Evolutionary conservation across 2,329 filamentous ascomycete genomes (phyloP).

Genomic region (Shiraia bambusicola): DNA sequence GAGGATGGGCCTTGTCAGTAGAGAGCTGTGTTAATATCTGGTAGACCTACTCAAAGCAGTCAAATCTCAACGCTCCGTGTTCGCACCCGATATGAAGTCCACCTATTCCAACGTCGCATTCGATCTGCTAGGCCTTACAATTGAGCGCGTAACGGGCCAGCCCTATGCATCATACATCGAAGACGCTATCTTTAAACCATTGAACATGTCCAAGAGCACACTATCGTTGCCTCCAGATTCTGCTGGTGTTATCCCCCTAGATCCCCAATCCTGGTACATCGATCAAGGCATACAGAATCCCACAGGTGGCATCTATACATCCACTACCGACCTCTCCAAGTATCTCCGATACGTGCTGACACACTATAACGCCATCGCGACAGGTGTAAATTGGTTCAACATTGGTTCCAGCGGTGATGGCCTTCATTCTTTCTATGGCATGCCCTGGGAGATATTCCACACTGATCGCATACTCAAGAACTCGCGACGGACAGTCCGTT

Average conservation of each 20-base stretch:
- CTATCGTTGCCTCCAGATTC: constrained; percentile 34
- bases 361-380: constrained; percentile 46
- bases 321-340: constrained; percentile 45
- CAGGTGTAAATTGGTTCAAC: constrained; percentile 48
- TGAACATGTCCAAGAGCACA: constrained; percentile 35
- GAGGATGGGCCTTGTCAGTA: not conserved
- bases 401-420: constrained; percentile 43
- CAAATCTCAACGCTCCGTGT: constrained; percentile 37
- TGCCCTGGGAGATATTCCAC: constrained; percentile 52
- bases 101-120: constrained; percentile 48
- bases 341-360: constrained; percentile 48
- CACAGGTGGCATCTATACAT: constrained; percentile 49
- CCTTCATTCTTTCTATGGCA: constrained; percentile 47
- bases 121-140: constrained; percentile 45
- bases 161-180: constrained; percentile 44
- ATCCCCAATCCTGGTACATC: constrained; percentile 44
- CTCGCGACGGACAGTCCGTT: constrained; percentile 44
- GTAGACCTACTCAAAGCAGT: constrained; percentile 38
- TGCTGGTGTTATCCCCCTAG: constrained; percentile 43
- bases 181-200: constrained; percentile 43
- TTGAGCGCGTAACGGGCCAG: constrained; percentile 43
- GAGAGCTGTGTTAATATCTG: constrained; percentile 5
- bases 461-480: constrained; percentile 43
- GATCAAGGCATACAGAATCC: constrained; percentile 47
- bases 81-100: constrained; percentile 47